Evolutionary conservation across 2,329 filamentous ascomycete species (phyloP).

Genomic region (Tolypocladium ovalisporum): DNA sequence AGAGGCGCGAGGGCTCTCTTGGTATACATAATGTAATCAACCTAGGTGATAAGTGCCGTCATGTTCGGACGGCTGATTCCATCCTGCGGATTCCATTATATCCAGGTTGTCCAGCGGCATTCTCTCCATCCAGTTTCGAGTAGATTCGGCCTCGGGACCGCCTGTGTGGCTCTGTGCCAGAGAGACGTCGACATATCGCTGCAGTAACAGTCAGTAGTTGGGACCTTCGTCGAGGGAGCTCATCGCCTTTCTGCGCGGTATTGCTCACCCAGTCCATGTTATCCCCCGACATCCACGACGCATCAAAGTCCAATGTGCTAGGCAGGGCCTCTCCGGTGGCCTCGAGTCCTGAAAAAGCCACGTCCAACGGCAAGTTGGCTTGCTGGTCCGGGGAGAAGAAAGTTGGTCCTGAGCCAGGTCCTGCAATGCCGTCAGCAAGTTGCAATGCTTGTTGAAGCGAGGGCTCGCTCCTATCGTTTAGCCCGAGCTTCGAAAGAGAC

Average conservation of each 20-base stretch:
- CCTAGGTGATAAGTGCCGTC: not conserved
- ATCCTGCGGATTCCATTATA: slow-evolving; percentile 12
- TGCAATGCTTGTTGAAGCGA: not conserved
- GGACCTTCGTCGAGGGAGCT: not conserved
- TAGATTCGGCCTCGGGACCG: slow-evolving; percentile 14
- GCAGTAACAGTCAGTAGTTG: slow-evolving; percentile 2
- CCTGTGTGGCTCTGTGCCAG: slow-evolving; percentile 19
- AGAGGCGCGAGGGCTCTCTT: not conserved
- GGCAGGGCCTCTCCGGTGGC: not conserved
- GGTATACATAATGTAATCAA: not conserved
- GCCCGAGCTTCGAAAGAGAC: not conserved
- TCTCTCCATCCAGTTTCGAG: slow-evolving; percentile 19
- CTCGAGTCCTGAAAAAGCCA: not conserved
- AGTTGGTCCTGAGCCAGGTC: slow-evolving; percentile 7
- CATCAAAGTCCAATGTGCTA: slow-evolving; percentile 18
- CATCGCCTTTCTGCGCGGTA: not conserved
- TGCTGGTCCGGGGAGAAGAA: slow-evolving; percentile 11
- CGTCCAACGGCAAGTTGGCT: slow-evolving; percentile 6
- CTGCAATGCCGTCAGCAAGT: not conserved
- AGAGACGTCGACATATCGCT: slow-evolving; percentile 23
- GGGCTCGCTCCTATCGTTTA: not conserved
- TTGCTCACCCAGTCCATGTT: slow-evolving; percentile 27
- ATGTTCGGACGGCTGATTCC: slow-evolving; percentile 8
- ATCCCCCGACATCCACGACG: slow-evolving; percentile 23
- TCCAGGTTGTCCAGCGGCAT: slow-evolving; percentile 14